phyloP scores from a whole-genome alignment of 768 basidiomycete genomes.

The Trametes cingulata region DNA sequence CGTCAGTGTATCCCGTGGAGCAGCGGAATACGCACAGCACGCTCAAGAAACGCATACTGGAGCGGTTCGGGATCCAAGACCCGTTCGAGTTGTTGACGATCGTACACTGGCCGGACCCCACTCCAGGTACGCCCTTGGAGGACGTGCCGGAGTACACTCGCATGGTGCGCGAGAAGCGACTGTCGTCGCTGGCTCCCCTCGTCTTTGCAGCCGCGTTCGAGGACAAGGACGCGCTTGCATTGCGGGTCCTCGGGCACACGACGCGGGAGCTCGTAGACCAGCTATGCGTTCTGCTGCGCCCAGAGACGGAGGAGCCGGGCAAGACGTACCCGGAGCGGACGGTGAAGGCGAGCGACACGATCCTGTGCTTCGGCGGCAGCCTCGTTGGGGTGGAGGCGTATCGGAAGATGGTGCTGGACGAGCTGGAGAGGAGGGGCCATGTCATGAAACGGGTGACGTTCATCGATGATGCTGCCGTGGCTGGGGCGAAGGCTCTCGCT shows the following conservation, averaged over 20 bases:
- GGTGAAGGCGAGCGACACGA: constrained; percentile 54
- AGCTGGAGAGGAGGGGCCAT: constrained; percentile 57
- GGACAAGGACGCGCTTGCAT: constrained; percentile 63
- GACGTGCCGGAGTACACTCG: constrained; percentile 25
- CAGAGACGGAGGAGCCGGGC: constrained; percentile 27
- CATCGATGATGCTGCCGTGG: constrained; percentile 67
- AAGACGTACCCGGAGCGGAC: constrained; percentile 16
- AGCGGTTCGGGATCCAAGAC: constrained; percentile 53
- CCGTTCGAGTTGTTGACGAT: constrained; percentile 66
- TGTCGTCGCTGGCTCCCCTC: constrained; percentile 71
- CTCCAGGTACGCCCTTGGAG: constrained; percentile 25
- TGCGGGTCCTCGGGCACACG: constrained; percentile 54
- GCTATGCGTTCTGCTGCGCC: constrained; percentile 54
- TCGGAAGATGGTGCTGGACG: constrained; percentile 52
- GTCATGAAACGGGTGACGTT: constrained; percentile 65
- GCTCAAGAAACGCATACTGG: constrained; percentile 51
- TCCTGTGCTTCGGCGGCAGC: constrained; percentile 81
- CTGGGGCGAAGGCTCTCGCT: constrained; percentile 63
- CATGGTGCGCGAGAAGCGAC: constrained; percentile 65
- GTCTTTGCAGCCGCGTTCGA: constrained; percentile 81
- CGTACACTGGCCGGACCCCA: constrained; percentile 64
- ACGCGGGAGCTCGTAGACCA: constrained; percentile 59
- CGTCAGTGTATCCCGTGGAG: constrained; percentile 38
- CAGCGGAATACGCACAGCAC: constrained; percentile 18
- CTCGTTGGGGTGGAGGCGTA: constrained; percentile 66